Evolutionary conservation across 2,329 filamentous ascomycete species (phyloP).

Genomic region (Sarocladiaceae sp.): DNA sequence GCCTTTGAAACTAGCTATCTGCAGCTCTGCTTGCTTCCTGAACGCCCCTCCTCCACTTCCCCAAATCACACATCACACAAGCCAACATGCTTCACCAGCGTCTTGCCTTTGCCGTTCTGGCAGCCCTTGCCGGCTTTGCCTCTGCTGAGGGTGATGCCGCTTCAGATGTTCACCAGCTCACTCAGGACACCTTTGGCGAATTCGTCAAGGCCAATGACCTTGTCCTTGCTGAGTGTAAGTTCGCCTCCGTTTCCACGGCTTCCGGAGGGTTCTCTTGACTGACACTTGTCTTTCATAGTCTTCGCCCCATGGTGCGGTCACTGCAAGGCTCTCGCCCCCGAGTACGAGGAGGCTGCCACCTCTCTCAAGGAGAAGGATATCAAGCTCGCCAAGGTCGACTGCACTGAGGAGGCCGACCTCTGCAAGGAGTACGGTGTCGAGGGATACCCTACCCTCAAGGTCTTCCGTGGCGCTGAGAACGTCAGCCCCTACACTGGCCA

Average conservation of each 20-base stretch:
- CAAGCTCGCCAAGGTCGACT: constrained; percentile 83
- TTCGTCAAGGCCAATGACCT: constrained; percentile 85
- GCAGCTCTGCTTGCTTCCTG: constrained; percentile 15
- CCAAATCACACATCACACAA: constrained; percentile 12
- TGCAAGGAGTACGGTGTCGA: constrained; percentile 89
- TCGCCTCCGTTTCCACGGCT: not conserved
- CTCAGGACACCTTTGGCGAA: constrained; percentile 78
- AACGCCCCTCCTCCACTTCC: constrained; percentile 9
- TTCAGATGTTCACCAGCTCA: constrained; percentile 85
- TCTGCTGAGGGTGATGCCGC: constrained; percentile 55
- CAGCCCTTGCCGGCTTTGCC: constrained; percentile 52
- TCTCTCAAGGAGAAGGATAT: constrained; percentile 85
- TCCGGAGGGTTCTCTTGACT: constrained; percentile 22
- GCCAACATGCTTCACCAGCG: constrained; percentile 44
- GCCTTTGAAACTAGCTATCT: constrained; percentile 15
- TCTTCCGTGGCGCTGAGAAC: constrained; percentile 89
- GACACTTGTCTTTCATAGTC: constrained; percentile 49
- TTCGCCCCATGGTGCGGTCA: constrained; percentile 96
- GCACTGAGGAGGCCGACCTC: constrained; percentile 89
- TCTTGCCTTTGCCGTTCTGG: constrained; percentile 50
- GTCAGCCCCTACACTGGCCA: constrained; percentile 80
- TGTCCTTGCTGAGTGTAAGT: constrained; percentile 89
- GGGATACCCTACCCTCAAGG: constrained; percentile 97
- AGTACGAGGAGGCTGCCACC: constrained; percentile 85
- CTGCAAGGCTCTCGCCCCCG: constrained; percentile 95